Base-by-base conservation (phyloP, 805 yeast genomes). In the Candida succiphila region DNA sequence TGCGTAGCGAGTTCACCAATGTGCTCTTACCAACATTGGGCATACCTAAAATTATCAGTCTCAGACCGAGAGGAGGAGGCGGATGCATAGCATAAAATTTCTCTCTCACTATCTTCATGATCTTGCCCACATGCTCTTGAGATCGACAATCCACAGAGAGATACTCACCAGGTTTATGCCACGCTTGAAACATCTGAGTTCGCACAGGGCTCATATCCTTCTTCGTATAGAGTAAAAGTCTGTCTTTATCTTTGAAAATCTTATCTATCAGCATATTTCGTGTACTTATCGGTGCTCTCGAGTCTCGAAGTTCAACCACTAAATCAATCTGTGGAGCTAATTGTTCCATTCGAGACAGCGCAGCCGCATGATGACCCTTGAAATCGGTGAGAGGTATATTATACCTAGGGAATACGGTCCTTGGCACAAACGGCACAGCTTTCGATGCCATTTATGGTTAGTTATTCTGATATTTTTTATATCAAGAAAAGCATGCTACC, bases 11-110 rank as follows among this genome's bases (percentile, higher is more conserved):
- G 48, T 92, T 92, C 19, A 88, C 79, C 31, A 92, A 52, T 0
- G 96, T 81, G 10, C 95, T 82, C 55, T 92, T 92, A 0, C 98
- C 98, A n/a, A 87, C 94, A 52, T 92, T 92, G 1, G 98, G 98
- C 92, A 92, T 83, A 1, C 98, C 98, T 6, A 80, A 77, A 29
- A 89, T 72, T 63, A 88, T 63, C 37, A 83, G 55, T 17, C 87
- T 58, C 31, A 82, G 60, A 0, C 97, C 97, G 38, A 87, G 55
- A 0, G 96, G 96, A 0, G 95, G 94, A 1, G 78, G 72, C 0
- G 89, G 85, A 15, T 52, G 54, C 67, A 75, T 61, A 4, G 51
- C 40, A 19, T 54, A 40, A 44, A 70, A 67, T 33, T 60, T 58
- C 33, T 67, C 63, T 25, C 62, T 63, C 4, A 84, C 60, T 10